Evolutionary conservation across 352 stramenopile species (phyloP), one percentile per base, ranked within the genome.

Genomic region (Phytophthora ohioensis): DNA sequence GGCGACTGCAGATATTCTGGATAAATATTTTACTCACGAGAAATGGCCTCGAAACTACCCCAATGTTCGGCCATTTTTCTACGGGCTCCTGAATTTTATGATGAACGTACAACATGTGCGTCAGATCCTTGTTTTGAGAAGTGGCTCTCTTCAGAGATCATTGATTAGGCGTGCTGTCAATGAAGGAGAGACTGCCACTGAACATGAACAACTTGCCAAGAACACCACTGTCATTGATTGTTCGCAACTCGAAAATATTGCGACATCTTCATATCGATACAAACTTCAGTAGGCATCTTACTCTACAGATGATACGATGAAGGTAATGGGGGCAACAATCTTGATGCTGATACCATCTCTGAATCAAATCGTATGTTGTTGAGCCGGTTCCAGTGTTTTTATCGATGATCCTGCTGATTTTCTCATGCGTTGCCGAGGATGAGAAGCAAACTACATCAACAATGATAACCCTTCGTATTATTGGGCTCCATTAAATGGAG

Each of bases 1-100:
- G 35, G 1, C 15, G 2, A 74, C 64, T 11, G 52, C 39, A 31
- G 47, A 73, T 5, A 48, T 84, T 30, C 49, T 91, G 12, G 45
- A 66, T 5, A 72, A 74, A 2, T 91, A 88, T 45, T 81, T 82
- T 49, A 15, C 27, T 13, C 75, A 85, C 32, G 12, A 51, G 7
- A 68, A 71, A 15, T 85, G 78, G 78, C 75, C 75, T 13, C 75
- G 34, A 13, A 46, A 67, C 21, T 77, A 82, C 36, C 41, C 54
- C 11, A 58, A 75, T 5, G 69, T 79, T 35, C 75, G 75, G 0
- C 47, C 67, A 3, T 30, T 67, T 30, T 85, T 82, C 53, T 59
- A 75, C 47, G 62, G 51, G 3, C 45, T 89, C 1, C 56, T 85
- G n/a, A 47, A 62, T 3, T 82, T 71, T 39, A 80, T 91, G 64